phyloP scores from a whole-genome alignment of 768 basidiomycete species.

The Pleurotus salmoneostramineus region DNA sequence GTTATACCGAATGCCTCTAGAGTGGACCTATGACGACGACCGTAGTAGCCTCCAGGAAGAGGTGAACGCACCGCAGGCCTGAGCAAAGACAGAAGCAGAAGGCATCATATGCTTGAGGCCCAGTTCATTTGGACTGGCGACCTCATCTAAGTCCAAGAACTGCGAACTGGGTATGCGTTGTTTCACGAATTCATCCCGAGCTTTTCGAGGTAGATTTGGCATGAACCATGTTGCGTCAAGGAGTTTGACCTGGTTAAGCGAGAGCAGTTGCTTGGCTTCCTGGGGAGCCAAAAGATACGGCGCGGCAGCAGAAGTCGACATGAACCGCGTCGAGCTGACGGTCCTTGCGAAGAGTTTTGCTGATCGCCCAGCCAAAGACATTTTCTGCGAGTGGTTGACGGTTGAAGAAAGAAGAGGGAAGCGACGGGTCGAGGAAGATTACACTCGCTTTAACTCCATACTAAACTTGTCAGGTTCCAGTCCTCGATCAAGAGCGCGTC shows the following conservation, averaged over 20 bases:
- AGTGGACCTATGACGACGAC: neutral
- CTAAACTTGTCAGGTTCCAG: too few relatives aligned
- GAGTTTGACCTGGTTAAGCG: constrained; percentile 36
- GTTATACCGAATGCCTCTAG: constrained; percentile 68
- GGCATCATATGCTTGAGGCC: constrained; percentile 97
- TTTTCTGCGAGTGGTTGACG: neutral
- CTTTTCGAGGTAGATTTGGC: constrained; percentile 78
- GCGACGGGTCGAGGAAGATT: too few relatives aligned
- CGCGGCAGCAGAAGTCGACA: constrained; percentile 31
- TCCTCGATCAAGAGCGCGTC: too few relatives aligned
- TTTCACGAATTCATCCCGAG: constrained; percentile 61
- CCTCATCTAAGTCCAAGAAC: constrained; percentile 78
- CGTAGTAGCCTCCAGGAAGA: neutral
- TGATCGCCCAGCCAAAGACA: neutral
- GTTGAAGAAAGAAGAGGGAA: too few relatives aligned
- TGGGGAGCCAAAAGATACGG: constrained; percentile 53
- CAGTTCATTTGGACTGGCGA: constrained; percentile 68
- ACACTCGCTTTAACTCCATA: too few relatives aligned
- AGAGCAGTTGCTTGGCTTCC: constrained; percentile 34
- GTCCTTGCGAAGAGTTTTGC: too few relatives aligned
- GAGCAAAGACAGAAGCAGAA: constrained; percentile 59
- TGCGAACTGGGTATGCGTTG: constrained; percentile 70
- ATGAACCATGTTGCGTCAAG: constrained; percentile 92
- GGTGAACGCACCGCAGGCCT: constrained; percentile 66
- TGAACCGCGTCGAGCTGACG: constrained; percentile 15